Evolutionary conservation across 768 basidiomycete genomes (phyloP).

Genomic region (Mycena vulgaris): DNA sequence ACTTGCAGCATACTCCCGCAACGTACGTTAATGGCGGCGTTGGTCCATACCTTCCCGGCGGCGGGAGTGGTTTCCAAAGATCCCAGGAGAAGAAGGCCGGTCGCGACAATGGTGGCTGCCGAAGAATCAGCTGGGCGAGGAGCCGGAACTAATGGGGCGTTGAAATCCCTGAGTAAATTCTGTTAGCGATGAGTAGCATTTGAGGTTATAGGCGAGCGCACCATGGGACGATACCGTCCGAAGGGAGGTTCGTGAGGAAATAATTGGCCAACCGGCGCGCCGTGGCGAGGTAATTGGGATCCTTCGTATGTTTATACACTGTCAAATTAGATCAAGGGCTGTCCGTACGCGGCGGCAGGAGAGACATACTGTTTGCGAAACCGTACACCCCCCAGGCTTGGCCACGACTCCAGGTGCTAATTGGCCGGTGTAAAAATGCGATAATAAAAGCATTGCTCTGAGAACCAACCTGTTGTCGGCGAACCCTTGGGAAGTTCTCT

Average conservation of each 20-base stretch:
- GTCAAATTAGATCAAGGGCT: not conserved
- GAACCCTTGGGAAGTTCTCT: slow-evolving; percentile 74
- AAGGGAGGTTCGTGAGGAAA: slow-evolving; percentile 73
- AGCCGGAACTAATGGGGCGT: slow-evolving; percentile 70
- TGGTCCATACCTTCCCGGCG: slow-evolving; percentile 58
- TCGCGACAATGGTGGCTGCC: slow-evolving; percentile 75
- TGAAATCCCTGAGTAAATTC: slow-evolving; percentile 71
- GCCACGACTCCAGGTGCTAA: slow-evolving; percentile 82
- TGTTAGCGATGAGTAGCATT: slow-evolving; percentile 17
- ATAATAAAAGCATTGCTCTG: not conserved
- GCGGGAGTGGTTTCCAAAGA: slow-evolving; percentile 53
- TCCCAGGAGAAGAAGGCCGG: slow-evolving; percentile 72
- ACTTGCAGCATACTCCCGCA: not conserved
- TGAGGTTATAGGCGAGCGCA: slow-evolving; percentile 36
- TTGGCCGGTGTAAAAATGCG: not conserved
- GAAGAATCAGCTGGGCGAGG: slow-evolving; percentile 79
- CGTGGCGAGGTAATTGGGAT: slow-evolving; percentile 70
- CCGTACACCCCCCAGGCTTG: slow-evolving; percentile 77
- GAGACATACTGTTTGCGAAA: slow-evolving; percentile 73
- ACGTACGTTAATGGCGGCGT: slow-evolving; percentile 53
- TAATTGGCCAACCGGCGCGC: slow-evolving; percentile 71
- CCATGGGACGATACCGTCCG: slow-evolving; percentile 80
- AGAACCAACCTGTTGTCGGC: slow-evolving; percentile 60
- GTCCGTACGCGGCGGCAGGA: not conserved
- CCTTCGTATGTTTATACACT: slow-evolving; percentile 74